Base-by-base conservation (phyloP, 2,329 filamentous ascomycete species). In the Aschersonia sp. region DNA sequence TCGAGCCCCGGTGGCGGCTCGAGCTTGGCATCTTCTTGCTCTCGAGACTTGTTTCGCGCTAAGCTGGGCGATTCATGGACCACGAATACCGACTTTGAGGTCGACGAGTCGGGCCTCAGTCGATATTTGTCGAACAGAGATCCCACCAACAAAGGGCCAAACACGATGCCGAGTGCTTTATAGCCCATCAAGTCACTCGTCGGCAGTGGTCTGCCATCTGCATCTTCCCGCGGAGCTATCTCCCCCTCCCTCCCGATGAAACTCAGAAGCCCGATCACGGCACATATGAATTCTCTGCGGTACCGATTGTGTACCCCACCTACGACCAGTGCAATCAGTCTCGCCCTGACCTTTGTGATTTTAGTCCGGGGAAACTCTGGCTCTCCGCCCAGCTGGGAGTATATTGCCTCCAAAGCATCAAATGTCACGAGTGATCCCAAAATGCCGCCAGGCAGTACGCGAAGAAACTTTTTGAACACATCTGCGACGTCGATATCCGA, bases 401-500 rank as follows among this genome's bases (percentile, higher is more conserved):
- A 70, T 12, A 84, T 78, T 9, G 74, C 73, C 7, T 82, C 72
- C 9, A 85, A 58, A 0, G 77, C 73, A 51, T 84, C 77, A 48
- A 84, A 82, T 0, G 84, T 59, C 1, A 68, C 59, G 10, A 82
- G 56, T 0, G 78, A 80, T 4, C 82, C 82, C 1, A 85, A 64
- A 41, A 85, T 78, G 0, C 82, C 82, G 0, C 80, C 80, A 0
- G 80, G 80, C 0, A 85, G 59, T 1, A 75, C 75, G 0, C 73
- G 70, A 1, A 85, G 64, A n/a, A 85, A 67, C 9, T 71, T 73
- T 55, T 85, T 85, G 61, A 85, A 84, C 0, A 77, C 71, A 2
- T 78, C 80, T 2, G 80, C 80, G 31, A 85, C 74, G 61, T 85
- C 82, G 51, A 84, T 78, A 3, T 78, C 68, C 5, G 74, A 71